Conservation (phyloP, 2,329 filamentous ascomycete species). For the Fusarium sp. region DNA sequence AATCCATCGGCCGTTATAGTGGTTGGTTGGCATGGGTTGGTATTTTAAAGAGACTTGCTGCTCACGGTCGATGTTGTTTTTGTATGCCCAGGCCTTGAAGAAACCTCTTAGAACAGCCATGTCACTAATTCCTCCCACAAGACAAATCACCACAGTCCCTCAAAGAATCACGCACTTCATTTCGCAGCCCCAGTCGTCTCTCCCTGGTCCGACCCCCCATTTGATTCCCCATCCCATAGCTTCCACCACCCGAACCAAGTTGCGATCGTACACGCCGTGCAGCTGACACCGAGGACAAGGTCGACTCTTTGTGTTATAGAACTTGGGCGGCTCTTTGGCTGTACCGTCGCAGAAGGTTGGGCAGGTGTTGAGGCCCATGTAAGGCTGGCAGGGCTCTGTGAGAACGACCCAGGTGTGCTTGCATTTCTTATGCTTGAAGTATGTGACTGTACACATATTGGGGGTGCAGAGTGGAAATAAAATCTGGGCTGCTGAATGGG, state of each 20-base stretch:
- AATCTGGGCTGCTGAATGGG: background rate
- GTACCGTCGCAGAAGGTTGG: constrained; percentile 54
- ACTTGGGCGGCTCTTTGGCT: constrained; percentile 51
- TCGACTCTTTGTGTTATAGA: constrained; percentile 52
- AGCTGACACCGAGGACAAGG: constrained; percentile 57
- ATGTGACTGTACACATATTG: constrained; percentile 61
- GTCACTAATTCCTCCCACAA: background rate
- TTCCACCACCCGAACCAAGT: constrained; percentile 59
- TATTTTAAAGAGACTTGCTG: background rate
- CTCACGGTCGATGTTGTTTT: background rate
- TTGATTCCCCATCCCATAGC: constrained; percentile 58
- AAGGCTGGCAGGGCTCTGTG: constrained; percentile 58
- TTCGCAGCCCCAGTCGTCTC: constrained; percentile 53
- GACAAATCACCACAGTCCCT: constrained; percentile 17
- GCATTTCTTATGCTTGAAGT: constrained; percentile 62
- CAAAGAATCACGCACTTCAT: constrained; percentile 51
- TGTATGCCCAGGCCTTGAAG: background rate
- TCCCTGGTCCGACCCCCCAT: constrained; percentile 59
- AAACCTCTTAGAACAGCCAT: background rate
- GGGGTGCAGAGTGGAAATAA: no score
- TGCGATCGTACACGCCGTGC: constrained; percentile 59
- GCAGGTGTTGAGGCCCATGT: constrained; percentile 64
- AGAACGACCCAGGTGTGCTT: constrained; percentile 65
- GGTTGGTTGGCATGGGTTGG: background rate
- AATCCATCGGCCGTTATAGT: background rate